Evolutionary conservation across 2,329 filamentous ascomycete species (phyloP).

Genomic region (Talaromyces sp.): DNA sequence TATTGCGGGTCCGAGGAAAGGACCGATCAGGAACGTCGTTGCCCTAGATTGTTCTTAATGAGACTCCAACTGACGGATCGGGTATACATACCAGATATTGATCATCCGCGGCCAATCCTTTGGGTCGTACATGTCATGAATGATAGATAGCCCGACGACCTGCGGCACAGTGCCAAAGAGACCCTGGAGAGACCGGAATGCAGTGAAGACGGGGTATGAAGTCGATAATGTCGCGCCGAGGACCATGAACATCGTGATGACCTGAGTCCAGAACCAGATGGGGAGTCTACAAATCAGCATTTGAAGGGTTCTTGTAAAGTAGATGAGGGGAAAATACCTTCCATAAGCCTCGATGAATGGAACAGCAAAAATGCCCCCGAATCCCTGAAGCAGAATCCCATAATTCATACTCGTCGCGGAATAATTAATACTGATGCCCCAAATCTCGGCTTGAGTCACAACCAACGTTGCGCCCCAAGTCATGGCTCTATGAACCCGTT

Average conservation of each 20-base stretch:
- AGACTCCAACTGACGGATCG: neutral
- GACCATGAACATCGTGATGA: constrained; percentile 39
- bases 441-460: constrained; percentile 37
- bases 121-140: constrained; percentile 37
- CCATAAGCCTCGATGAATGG: constrained; percentile 41
- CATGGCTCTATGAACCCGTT: constrained; percentile 29
- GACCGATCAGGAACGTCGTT: constrained; percentile 37
- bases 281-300: constrained; percentile 31
- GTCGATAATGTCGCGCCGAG: constrained; percentile 39
- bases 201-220: constrained; percentile 39
- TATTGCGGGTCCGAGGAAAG: constrained; percentile 36
- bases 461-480: constrained; percentile 41
- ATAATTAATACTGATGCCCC: constrained; percentile 31
- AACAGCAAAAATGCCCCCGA: constrained; percentile 38
- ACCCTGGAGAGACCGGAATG: constrained; percentile 38
- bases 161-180: constrained; percentile 40
- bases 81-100: constrained; percentile 33
- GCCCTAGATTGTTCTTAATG: constrained; percentile 24
- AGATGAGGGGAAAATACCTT: constrained; percentile 26
- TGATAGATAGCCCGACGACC: constrained; percentile 39
- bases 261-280: constrained; percentile 42
- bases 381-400: constrained; percentile 38
- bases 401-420: constrained; percentile 40
- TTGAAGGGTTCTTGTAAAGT: neutral
- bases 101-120: constrained; percentile 38